Evolutionary conservation across 2,329 filamentous ascomycete genomes (phyloP), one percentile per base, ranked within the genome.

Genomic region (Tolypocladium amazonense): DNA sequence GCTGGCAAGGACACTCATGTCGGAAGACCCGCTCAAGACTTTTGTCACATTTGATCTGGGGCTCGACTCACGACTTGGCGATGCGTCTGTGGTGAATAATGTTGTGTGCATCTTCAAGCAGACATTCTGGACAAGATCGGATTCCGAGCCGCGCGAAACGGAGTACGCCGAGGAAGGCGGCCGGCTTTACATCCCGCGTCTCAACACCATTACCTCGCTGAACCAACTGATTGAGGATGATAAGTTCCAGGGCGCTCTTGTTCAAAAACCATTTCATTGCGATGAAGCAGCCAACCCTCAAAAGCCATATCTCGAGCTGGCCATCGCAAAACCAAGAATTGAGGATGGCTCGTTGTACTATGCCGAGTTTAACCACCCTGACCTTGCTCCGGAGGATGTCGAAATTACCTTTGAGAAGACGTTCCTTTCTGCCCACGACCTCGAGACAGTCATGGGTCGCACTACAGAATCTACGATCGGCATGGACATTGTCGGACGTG

Each of bases 1-100:
- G 1, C 66, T 83, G 20, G 73, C 77, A 1, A 72, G 81, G 25
- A 78, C 78, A 0, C 68, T 83, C 11, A 73, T 77, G 55, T 82
- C 80, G 0, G 81, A 83, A 55, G 75, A 81, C 61, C 69, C 74
- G 0, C 70, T 73, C 23, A 79, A 74, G 63, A 67, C 62, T 0
- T 70, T 81, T 20, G 68, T 76, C 14, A 77, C 75, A 0, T 67
- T 82, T n/a, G 79, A 81, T 57, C 43, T 81, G 6, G 65, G 63
- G 20, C 20, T 37, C 1, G 55, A 60, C 4, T 70, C 71, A 2
- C 56, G 53, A 0, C 59, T 73, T 1, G 59, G 56, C 6, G 60
- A 65, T 2, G 6, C 52, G 0, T 41, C 61, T 3, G 61, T 67
- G 4, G 54, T 62, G 4, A 30, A 57, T 3, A 65, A 60, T 27